Evolutionary conservation across 2,329 filamentous ascomycete species (phyloP), one percentile per base, ranked within the genome.

Genomic region (Fusarium keratoplasticum): DNA sequence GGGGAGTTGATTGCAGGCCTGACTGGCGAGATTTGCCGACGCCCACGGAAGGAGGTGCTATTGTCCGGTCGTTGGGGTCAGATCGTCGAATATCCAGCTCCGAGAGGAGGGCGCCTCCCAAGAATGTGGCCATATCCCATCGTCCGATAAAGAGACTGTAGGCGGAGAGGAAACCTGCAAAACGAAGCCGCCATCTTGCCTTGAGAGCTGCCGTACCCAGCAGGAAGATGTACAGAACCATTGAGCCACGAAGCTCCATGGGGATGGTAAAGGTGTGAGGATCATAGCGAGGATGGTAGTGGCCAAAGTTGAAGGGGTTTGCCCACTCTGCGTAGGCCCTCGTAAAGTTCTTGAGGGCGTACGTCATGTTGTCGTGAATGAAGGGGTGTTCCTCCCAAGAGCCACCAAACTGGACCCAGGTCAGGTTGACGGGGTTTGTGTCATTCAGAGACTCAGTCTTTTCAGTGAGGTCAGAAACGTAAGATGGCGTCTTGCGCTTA

Each of bases 261-360:
- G 83, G 83, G 22, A 85, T 84, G 5, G 83, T 85, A 54, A 82
- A 85, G 0, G 82, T 83, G 61, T 85, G 83, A 8, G 83, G 83
- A 62, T 85, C 83, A 66, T 84, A 84, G 7, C 83, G 82, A 13
- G 82, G 76, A 57, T 84, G 81, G 47, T 83, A 82, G 33, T 83
- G 81, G 7, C 80, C 79, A 57, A 82, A 84, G 72, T 81, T 83
- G 78, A 84, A 84, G 1, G 82, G 82, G 47, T 84, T 84, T 13
- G 81, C 83, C 83, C 83, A 85, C 62, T 85, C 82, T 1, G 79
- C 74, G 33, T 83, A 83, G 1, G 77, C 78, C 16, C 82, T 74
- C 1, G 81, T 82, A 61, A 84, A 85, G 73, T 84, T 83, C 57
- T 80, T 74, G 31, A 83, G 69, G 1, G 83, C 83, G 47, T 83